phyloP scores from a whole-genome alignment of 768 basidiomycete genomes.

The Leucosporidium creatinivorum region DNA sequence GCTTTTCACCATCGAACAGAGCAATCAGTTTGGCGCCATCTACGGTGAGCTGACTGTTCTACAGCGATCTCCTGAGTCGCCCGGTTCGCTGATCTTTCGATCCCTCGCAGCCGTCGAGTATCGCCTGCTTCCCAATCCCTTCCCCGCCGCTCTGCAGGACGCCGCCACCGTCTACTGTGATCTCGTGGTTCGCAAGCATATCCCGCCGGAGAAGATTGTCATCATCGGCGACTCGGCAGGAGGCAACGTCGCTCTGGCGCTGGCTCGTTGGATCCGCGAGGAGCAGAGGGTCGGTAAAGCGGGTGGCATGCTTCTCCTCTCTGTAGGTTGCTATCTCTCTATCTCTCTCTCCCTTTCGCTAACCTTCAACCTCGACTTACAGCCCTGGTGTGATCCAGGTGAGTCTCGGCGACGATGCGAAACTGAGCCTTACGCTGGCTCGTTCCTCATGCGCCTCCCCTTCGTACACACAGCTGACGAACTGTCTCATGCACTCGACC shows the following conservation, averaged over 20 bases:
- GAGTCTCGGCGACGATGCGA: no score
- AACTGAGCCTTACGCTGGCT: no score
- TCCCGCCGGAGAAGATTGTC: conserved; percentile 56
- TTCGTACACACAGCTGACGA: neutral
- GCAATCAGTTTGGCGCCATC: conserved; percentile 23
- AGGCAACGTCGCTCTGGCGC: conserved; percentile 54
- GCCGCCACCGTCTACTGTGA: conserved; percentile 66
- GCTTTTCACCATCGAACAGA: neutral
- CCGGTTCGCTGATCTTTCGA: neutral
- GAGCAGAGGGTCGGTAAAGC: conserved; percentile 4
- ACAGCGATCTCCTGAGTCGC: neutral
- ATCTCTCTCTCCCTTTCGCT: no score
- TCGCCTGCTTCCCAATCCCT: conserved; percentile 53
- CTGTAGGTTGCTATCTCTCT: neutral
- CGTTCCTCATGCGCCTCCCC: neutral
- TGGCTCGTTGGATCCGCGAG: conserved; percentile 39
- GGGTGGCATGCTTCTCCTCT: conserved; percentile 20
- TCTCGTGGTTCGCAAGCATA: conserved; percentile 53
- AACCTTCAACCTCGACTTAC: neutral
- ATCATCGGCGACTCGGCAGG: conserved; percentile 71
- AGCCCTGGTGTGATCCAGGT: conserved; percentile 26
- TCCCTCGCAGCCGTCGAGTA: conserved; percentile 58
- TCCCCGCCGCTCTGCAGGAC: conserved; percentile 69
- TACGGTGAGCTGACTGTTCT: neutral
- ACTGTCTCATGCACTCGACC: neutral